Evolutionary conservation across 306 rosid genomes (phyloP), one percentile per base, ranked within the genome.

Genomic region (Lotus japonicus): DNA sequence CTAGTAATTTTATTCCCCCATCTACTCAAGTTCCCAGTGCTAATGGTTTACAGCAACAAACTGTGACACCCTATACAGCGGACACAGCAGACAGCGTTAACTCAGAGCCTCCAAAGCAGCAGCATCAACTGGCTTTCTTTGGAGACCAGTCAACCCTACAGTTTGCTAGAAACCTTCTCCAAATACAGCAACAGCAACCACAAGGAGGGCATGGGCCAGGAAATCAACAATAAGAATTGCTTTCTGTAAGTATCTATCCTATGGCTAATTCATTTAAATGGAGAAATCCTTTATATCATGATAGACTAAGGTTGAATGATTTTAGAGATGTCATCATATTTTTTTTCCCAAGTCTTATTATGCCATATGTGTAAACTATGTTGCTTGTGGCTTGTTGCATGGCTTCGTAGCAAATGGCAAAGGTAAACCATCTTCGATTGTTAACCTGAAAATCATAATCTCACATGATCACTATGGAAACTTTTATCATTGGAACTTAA

Each of bases 141-240:
- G 91, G 89, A 11, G 58, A 91, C 70, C 90, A 87, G 64, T 86
- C 95, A 60, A 86, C 92, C 2, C 76, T 91, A 9, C 90, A 86
- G 59, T 91, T 88, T 68, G 97, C 97, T 9, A 90, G 92, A 61
- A 88, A 69, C 76, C 88, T 91, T 64, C 95, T 91, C 31, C 95
- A 91, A 59, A 83, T 91, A 77, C 95, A 90, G 79, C 96, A 89
- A 64, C 83, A 83, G 77, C 79, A 86, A 79, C 58, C 70, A 58
- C 85, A 78, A 68, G 79, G 83, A 15, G 88, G 83, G 14, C 79
- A 75, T 15, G 88, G 86, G 38, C 71, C 91, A 43, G 89, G 87
- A 81, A 84, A 80, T 84, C 92, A 84, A 71, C 84, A 87, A 65
- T 84, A 82, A 86, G 60, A 53, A 14, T 60, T 71, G 11, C 73